These are phyloP conservation scores for Bauhinia variegata DNA, from an alignment of 306 rosid species.

Conservation along the genomic window DNA sequence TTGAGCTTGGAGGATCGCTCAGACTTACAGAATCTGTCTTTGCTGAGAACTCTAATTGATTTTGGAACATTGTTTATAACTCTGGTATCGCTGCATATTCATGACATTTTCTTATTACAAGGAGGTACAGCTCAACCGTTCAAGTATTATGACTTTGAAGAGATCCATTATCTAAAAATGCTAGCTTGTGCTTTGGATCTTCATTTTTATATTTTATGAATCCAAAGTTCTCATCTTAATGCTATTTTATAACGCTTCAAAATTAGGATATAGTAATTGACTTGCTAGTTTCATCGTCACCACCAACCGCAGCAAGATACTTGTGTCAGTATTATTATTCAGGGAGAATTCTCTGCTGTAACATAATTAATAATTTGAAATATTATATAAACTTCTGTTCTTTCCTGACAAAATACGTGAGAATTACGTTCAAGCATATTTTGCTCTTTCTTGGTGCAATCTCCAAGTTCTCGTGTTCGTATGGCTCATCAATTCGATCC, in stretches of 20 bases:
- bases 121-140: conserved; percentile 20
- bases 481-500: too few relatives aligned
- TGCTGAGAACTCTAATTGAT: conserved; percentile 37
- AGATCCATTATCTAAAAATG: conserved; percentile 8
- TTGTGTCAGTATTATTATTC: neutral
- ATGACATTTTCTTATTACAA: conserved; percentile 3
- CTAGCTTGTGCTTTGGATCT: conserved; percentile 22
- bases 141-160: neutral
- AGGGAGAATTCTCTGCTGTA: neutral
- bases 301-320: neutral
- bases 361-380: neutral
- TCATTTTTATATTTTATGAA: too few relatives aligned
- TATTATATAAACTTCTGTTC: neutral
- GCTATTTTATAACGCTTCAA: too few relatives aligned
- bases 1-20: conserved; percentile 84
- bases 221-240: too few relatives aligned
- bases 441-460: neutral
- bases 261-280: neutral
- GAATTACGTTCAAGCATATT: neutral
- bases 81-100: conserved; percentile 13
- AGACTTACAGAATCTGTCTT: conserved; percentile 56
- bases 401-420: neutral
- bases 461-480: too few relatives aligned
- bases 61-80: conserved; percentile 1
- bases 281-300: neutral